phyloP scores from a whole-genome alignment of 2,329 filamentous ascomycete genomes.

The Beauveria medogensis region DNA sequence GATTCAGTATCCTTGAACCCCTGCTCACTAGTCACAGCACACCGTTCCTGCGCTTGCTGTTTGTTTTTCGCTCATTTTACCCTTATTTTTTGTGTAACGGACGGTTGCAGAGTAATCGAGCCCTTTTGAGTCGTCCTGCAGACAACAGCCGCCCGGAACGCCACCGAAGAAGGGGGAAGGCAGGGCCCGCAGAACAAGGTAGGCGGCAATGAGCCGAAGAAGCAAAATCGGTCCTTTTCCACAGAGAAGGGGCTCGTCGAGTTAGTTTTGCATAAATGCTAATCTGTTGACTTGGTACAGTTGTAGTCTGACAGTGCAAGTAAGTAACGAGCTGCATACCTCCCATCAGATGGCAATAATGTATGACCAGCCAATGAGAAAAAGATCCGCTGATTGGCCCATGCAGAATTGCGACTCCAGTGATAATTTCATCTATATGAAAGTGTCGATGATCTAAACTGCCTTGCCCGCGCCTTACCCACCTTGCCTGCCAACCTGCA shows the following conservation, averaged over 20 bases:
- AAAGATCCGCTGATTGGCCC: neutral
- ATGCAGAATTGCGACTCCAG: neutral
- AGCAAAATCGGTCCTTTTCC: neutral
- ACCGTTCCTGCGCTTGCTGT: constrained; percentile 1
- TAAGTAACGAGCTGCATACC: neutral
- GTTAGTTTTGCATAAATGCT: neutral
- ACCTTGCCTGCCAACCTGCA: neutral
- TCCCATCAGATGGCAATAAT: neutral
- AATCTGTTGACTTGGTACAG: too few species aligned
- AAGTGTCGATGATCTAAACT: neutral
- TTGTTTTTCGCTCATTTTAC: constrained; percentile 2
- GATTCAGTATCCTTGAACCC: neutral
- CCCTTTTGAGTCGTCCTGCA: neutral
- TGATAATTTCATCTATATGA: neutral
- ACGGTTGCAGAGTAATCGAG: neutral
- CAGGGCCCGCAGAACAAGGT: neutral
- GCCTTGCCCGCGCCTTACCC: neutral
- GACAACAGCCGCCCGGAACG: neutral
- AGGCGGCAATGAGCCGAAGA: constrained; percentile 1
- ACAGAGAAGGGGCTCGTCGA: neutral
- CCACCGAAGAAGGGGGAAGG: neutral
- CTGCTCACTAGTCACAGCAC: neutral
- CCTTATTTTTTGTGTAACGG: neutral
- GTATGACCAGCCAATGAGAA: neutral
- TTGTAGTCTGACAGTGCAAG: neutral